These are phyloP conservation scores for Coemansia sp. DNA, from an alignment of 192 early-diverging fungal species.

Conservation along the genomic window DNA sequence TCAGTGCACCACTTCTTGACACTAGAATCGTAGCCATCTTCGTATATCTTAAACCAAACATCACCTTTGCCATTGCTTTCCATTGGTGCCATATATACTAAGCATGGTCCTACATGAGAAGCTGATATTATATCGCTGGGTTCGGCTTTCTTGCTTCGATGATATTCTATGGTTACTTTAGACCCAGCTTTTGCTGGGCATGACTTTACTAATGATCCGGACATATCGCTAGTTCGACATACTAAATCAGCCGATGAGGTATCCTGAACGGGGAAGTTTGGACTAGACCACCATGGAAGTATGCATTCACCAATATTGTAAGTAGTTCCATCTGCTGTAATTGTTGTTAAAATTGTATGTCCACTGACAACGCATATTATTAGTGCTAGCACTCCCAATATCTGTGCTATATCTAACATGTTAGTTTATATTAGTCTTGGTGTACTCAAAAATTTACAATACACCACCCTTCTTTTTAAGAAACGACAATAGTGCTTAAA, in stretches of 20 bases:
- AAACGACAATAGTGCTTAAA: neutral
- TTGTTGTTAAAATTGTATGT: neutral
- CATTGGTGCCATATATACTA: constrained; percentile 31
- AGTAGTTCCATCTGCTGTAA: neutral
- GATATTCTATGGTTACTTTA: constrained; percentile 1
- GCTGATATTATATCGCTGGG: neutral
- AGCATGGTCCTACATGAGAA: constrained; percentile 24
- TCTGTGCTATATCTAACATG: neutral
- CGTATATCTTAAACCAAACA: constrained; percentile 42
- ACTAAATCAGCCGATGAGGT: neutral
- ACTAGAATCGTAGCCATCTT: constrained; percentile 25
- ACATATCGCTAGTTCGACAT: constrained; percentile 6
- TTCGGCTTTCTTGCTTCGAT: neutral
- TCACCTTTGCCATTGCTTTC: constrained; percentile 16
- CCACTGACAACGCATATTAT: neutral
- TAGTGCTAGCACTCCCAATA: neutral
- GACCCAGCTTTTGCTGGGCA: constrained; percentile 13
- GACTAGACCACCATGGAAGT: constrained; percentile 1
- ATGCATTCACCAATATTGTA: constrained; percentile 6
- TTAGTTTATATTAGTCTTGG: neutral
- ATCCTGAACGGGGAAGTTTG: constrained; percentile 4
- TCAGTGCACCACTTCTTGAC: constrained; percentile 33
- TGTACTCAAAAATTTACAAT: neutral
- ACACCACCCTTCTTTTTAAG: neutral
- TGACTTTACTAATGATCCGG: neutral